Percentiles rank a stretch among this genome's conserved stretches.
Evolutionary conservation across 2,329 filamentous ascomycete species (phyloP).

Genomic region (Aspergillus sojae): DNA sequence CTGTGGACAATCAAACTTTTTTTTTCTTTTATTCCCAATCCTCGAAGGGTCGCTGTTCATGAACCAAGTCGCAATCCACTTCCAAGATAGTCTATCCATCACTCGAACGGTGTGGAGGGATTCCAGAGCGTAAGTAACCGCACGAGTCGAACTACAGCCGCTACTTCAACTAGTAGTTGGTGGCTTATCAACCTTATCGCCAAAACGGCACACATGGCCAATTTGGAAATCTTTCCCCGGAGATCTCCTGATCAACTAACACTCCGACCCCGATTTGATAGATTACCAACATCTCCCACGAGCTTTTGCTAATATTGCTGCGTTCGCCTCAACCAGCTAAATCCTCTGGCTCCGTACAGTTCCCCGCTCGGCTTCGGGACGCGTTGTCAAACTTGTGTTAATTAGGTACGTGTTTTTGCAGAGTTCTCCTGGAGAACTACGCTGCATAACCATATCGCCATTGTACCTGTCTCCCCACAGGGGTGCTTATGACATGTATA

Average conservation of each 20-base stretch:
- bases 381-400: background rate
- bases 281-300: background rate
- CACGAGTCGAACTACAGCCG: background rate
- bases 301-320: background rate
- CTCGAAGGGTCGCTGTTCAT: no score
- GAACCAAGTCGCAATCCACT: background rate
- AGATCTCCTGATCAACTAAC: conserved; percentile 10
- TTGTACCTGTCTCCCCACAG: background rate
- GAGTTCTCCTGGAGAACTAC: background rate
- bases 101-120: background rate
- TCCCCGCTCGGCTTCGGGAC: background rate
- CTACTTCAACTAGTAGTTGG: background rate
- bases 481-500: background rate
- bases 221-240: conserved; percentile 7
- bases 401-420: background rate
- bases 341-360: background rate
- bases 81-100: background rate
- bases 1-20: background rate
- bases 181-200: conserved; percentile 15
- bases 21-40: background rate
- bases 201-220: conserved; percentile 6
- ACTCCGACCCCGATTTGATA: background rate
- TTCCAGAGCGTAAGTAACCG: background rate
- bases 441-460: background rate
- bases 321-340: background rate